Conservation (phyloP, 345 rosid species). For the Linum tenue region DNA sequence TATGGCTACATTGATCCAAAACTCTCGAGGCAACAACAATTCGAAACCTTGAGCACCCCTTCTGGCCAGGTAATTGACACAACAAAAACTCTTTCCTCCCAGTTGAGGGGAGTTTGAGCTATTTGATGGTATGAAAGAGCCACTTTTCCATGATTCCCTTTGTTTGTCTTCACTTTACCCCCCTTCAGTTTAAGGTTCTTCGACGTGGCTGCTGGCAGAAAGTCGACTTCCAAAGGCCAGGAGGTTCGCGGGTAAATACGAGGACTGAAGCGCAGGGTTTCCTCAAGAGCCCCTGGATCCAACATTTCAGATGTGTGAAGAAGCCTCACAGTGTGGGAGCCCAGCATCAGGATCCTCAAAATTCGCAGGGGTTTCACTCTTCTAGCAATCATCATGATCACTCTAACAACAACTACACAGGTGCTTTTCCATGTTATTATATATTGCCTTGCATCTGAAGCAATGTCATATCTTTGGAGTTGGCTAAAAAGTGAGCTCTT, state of each 20-base stretch:
- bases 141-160: not conserved
- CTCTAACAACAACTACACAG: slow-evolving; percentile 29
- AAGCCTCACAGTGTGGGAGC: slow-evolving; percentile 14
- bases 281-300: slow-evolving; percentile 58
- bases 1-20: not conserved
- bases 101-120: too few species aligned
- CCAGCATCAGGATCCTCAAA: slow-evolving; percentile 21
- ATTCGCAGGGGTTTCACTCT: slow-evolving; percentile 17
- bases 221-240: slow-evolving; percentile 37
- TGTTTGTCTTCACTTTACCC: not conserved
- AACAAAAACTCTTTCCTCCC: too few species aligned
- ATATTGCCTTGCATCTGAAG: not conserved
- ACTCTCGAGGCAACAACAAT: not conserved
- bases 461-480: not conserved
- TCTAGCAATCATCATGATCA: slow-evolving; percentile 16
- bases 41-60: not conserved
- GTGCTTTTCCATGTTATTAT: slow-evolving; percentile 14
- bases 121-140: not conserved
- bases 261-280: slow-evolving; percentile 19
- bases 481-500: slow-evolving; percentile 1
- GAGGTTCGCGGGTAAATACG: slow-evolving; percentile 22
- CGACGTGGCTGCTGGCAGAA: slow-evolving; percentile 6
- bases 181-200: slow-evolving; percentile 30
- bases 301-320: slow-evolving; percentile 37
- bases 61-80: not conserved